Base-by-base conservation (phyloP, 106 monocot species). In the Triglochin maritima region DNA sequence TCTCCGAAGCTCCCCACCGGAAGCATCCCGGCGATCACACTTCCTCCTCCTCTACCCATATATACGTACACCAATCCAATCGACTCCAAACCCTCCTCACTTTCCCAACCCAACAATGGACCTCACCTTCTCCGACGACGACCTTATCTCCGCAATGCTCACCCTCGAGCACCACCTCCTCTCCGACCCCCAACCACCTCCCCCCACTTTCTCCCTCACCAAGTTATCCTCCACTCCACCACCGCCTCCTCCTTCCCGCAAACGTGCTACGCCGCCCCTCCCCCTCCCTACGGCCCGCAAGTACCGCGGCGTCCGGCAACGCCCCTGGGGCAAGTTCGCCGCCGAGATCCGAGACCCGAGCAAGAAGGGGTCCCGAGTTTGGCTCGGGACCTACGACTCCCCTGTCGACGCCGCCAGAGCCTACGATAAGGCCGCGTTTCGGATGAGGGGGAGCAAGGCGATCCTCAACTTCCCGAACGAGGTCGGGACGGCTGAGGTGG, bases 321-420 rank as follows among this genome's bases (percentile, higher is more conserved):
- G 93, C 59, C 93, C 93, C 7, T 93, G 89, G 93, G 93, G 93
- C 13, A 93, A 93, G 78, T 89, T 62, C 55, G 93, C 93, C 6
- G 89, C 93, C 58, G 93, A 93, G 81, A 93, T 93, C 16, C 81
- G 89, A 3, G 53, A 66, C 41, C 66, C 66, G 11, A 66, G 47
- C 52, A 66, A 44, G 50, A 66, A 66, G 41, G 66, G 66, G 29
- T 66, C 66, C 13, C 50, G 66, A 42, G 66, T 66, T 8, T 66
- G 66, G 66, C 17, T 66, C 42, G 66, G 66, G 10, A 86, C 86
- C 6, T 86, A 80, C 69, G 80, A 80, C 69, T 75, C 86, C 43
- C 74, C 83, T 16, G n/a, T 86, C 7, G 82, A 86, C 63, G 86
- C 86, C 56, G 86, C 86, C 2, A 64, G 83, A 43, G 83, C 83